Evolutionary conservation across 108 stramenopile species (phyloP).

Genomic region (Fistulifera pelliculosa): DNA sequence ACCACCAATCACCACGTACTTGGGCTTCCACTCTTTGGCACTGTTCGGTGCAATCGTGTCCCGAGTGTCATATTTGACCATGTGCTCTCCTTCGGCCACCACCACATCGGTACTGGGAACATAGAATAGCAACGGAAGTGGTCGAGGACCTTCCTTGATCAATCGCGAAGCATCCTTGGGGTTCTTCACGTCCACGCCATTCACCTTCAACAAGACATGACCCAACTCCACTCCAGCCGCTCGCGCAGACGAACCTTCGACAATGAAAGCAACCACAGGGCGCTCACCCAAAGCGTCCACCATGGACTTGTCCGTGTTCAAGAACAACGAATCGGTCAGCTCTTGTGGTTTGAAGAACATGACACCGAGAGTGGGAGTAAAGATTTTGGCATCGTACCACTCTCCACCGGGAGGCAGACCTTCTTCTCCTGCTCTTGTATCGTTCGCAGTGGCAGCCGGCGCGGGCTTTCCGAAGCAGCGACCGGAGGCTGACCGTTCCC

Average conservation of each 20-base stretch:
- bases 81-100: conserved; percentile 82
- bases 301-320: conserved; percentile 56
- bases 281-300: conserved; percentile 71
- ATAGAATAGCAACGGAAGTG: conserved; percentile 73
- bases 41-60: conserved; percentile 79
- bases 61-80: conserved; percentile 86
- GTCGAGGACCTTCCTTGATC: conserved; percentile 86
- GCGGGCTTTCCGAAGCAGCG: conserved; percentile 2
- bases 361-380: conserved; percentile 85
- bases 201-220: conserved; percentile 80
- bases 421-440: conserved; percentile 36
- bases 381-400: conserved; percentile 85
- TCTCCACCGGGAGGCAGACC: conserved; percentile 82
- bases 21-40: conserved; percentile 88
- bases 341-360: conserved; percentile 93
- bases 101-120: conserved; percentile 79
- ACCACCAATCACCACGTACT: conserved; percentile 86
- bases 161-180: conserved; percentile 83
- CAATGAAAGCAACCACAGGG: conserved; percentile 85
- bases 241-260: conserved; percentile 75
- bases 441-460: conserved; percentile 25
- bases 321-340: conserved; percentile 71
- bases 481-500: conserved; percentile 8
- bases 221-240: conserved; percentile 80
- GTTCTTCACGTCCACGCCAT: conserved; percentile 81